These are phyloP conservation scores for Vicia sativa DNA, from an alignment of 306 rosid species.

Conservation along the genomic window DNA sequence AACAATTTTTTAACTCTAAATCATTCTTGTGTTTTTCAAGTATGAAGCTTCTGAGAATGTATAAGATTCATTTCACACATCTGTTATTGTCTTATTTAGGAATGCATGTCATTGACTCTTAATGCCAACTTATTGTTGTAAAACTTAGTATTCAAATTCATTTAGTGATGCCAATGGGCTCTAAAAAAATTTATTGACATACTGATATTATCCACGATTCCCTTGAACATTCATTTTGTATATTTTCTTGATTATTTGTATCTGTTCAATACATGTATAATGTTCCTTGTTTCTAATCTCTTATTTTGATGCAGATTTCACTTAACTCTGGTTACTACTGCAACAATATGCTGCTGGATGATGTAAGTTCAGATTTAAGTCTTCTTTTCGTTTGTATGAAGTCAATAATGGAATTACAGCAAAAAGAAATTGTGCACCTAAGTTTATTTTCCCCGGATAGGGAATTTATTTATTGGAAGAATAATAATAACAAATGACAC, in stretches of 20 bases:
- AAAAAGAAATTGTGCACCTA: conserved; percentile 2
- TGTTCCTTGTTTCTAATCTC: conserved; percentile 38
- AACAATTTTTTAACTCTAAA: neutral
- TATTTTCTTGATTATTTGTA: neutral
- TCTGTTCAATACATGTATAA: conserved; percentile 12
- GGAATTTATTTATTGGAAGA: neutral
- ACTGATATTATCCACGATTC: neutral
- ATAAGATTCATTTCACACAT: neutral
- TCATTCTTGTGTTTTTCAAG: neutral
- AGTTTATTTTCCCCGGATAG: neutral
- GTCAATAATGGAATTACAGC: conserved; percentile 12
- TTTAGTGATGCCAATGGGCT: neutral
- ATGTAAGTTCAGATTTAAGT: conserved; percentile 61
- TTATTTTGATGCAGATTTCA: conserved; percentile 65
- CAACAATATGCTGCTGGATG: conserved; percentile 94
- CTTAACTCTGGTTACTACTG: conserved; percentile 81
- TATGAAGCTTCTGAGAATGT: neutral
- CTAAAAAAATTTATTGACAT: conserved; percentile 2
- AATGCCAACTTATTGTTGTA: conserved; percentile 24
- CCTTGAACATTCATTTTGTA: neutral
- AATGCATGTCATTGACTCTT: neutral
- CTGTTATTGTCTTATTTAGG: neutral
- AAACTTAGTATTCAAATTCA: conserved; percentile 15
- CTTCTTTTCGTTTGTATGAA: conserved; percentile 6
- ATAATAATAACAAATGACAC: neutral